These are phyloP conservation scores for Mycena latifolia DNA, from an alignment of 768 basidiomycete species.

Conservation along the genomic window DNA sequence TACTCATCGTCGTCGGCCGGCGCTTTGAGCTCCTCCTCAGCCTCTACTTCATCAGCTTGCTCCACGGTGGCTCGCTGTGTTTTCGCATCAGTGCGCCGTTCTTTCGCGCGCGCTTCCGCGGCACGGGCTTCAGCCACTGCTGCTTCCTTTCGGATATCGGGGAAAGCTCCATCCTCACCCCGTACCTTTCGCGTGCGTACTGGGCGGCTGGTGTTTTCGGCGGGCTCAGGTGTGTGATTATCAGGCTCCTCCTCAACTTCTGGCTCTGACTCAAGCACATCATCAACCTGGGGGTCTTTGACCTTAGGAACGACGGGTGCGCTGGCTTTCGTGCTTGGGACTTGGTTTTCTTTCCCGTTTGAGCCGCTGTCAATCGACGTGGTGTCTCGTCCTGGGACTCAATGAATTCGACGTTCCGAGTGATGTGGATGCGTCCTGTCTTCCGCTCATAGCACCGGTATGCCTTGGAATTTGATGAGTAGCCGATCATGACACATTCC, in stretches of 20 bases:
- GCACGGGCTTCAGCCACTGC: not conserved
- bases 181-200: not conserved
- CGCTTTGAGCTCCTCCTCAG: not conserved
- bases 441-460: too few species aligned
- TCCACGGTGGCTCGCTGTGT: not conserved
- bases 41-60: not conserved
- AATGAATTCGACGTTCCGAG: not conserved
- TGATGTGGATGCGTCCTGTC: not conserved
- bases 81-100: not conserved
- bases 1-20: slow-evolving; percentile 1
- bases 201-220: not conserved
- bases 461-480: too few species aligned
- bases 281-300: too few species aligned
- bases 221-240: not conserved
- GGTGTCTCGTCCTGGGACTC: slow-evolving; percentile 9
- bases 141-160: not conserved
- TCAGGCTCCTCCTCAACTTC: not conserved
- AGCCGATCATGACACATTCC: too few species aligned
- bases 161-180: not conserved
- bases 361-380: too few species aligned
- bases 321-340: too few species aligned
- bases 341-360: too few species aligned
- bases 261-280: not conserved
- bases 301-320: too few species aligned
- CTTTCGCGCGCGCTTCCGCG: slow-evolving; percentile 1